Evolutionary conservation across 2,329 filamentous ascomycete species (phyloP).

Genomic region (Penicillium sp.): DNA sequence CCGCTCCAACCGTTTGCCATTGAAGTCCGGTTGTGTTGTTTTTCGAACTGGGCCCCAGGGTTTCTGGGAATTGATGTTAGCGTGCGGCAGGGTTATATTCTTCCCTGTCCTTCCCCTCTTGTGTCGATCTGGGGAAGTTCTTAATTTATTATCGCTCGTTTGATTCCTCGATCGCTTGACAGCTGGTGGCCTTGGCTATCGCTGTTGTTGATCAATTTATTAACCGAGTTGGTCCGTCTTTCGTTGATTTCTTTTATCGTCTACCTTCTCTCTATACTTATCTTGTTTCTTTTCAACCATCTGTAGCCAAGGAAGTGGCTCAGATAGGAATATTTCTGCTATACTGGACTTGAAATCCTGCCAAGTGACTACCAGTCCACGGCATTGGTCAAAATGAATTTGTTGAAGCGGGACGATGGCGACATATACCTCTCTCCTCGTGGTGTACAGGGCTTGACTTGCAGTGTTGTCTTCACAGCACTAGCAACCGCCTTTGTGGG

Average conservation of each 20-base stretch:
- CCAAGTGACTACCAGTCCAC: background rate
- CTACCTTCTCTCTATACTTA: background rate
- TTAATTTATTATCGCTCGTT: conserved; percentile 8
- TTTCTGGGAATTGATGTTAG: background rate
- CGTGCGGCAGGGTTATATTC: conserved; percentile 9
- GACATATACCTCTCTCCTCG: conserved; percentile 25
- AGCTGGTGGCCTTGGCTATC: background rate
- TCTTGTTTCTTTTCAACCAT: background rate
- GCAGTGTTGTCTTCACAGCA: conserved; percentile 34
- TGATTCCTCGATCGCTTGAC: background rate
- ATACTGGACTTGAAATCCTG: background rate
- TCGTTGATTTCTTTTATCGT: background rate
- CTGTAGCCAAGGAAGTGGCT: background rate
- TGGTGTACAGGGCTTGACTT: conserved; percentile 27
- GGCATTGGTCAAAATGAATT: conserved; percentile 17
- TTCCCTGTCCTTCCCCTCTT: background rate
- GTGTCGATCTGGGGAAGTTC: conserved; percentile 3
- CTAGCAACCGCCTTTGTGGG: conserved; percentile 32
- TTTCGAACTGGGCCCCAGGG: conserved; percentile 4
- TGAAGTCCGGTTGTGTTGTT: conserved; percentile 13
- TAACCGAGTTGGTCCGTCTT: background rate
- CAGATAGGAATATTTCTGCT: background rate
- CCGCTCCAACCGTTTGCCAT: conserved; percentile 9
- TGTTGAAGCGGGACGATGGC: conserved; percentile 17
- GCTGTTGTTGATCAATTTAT: background rate